Base-by-base conservation (phyloP, 352 stramenopile species). In the Phytophthora pisi region DNA sequence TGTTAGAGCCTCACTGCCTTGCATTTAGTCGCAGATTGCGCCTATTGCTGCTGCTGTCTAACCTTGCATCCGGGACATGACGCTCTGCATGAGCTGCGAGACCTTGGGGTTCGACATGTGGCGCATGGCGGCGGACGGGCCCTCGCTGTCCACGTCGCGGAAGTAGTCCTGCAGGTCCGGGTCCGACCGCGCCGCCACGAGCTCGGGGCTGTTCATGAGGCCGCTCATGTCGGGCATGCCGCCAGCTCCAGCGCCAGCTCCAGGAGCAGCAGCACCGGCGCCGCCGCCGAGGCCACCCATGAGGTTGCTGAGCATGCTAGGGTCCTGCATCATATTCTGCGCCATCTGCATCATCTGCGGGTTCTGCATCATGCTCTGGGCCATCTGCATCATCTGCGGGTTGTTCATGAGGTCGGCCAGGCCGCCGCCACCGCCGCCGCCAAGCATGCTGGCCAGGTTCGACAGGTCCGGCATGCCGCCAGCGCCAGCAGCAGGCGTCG, bases 241-340 rank as follows among this genome's bases (percentile, higher is more conserved):
- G 13, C 78, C 79, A 40, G 61, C 71, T 34, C 52, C 68, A 23
- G 66, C 74, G 50, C 45, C 53, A 23, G 66, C 74, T 50, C 45
- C 53, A 18, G 63, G 51, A 53, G 51, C 58, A 51, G 52, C 65
- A 31, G 64, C 79, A 15, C 77, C 79, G 26, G 69, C 76, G 31
- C 58, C 66, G n/a, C 82, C 84, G 16, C 84, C 82, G 51, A 92
- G 72, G 28, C 64, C 66, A 31, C 72, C 72, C 86, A 96, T 93
- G 65, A 94, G 82, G 50, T 81, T 83, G 57, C 67, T 88, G 16
- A 96, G 68, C 75, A 92, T 92, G 20, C 87, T 79, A 3, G 89
- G 86, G 69, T 95, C 92, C 70, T 95, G 84, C 89, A 96, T 96
- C 89, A 96, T 95, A 63, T 95, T 95, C 55, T 95, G 87, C 4